phyloP scores from a whole-genome alignment of 306 rosid species.

The Arachis hypogaea region DNA sequence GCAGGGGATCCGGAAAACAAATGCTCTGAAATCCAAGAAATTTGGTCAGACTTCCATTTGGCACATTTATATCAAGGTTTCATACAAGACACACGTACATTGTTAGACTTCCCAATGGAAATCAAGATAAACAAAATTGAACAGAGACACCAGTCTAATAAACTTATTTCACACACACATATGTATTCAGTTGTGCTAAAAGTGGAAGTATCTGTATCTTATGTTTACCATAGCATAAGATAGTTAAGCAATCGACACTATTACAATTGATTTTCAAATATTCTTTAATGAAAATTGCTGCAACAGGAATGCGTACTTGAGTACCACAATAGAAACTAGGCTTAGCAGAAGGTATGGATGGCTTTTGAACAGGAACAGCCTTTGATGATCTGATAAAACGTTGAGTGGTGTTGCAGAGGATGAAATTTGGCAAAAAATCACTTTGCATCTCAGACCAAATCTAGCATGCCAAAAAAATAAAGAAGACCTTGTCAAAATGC shows the following conservation, averaged over 20 bases:
- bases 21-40: background rate
- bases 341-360: constrained; percentile 94
- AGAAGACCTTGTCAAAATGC: constrained; percentile 36
- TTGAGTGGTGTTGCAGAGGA: constrained; percentile 96
- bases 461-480: constrained; percentile 44
- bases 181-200: constrained; percentile 19
- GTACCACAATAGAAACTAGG: constrained; percentile 93
- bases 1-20: background rate
- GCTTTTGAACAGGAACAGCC: constrained; percentile 87
- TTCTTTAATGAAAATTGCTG: constrained; percentile 1
- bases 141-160: constrained; percentile 10
- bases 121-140: constrained; percentile 22
- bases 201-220: constrained; percentile 15
- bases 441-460: constrained; percentile 99
- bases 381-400: constrained; percentile 85
- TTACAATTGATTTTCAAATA: constrained; percentile 23
- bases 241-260: constrained; percentile 15
- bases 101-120: constrained; percentile 9
- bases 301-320: constrained; percentile 61
- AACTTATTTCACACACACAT: constrained; percentile 1
- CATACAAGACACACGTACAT: background rate
- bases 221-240: constrained; percentile 14
- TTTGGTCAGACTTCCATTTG: background rate
- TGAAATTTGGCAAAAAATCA: constrained; percentile 88
- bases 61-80: constrained; percentile 16